Evolutionary conservation across 2,329 filamentous ascomycete species (phyloP), one percentile per base, ranked within the genome.

Genomic region (Diplodia scrobiculata): DNA sequence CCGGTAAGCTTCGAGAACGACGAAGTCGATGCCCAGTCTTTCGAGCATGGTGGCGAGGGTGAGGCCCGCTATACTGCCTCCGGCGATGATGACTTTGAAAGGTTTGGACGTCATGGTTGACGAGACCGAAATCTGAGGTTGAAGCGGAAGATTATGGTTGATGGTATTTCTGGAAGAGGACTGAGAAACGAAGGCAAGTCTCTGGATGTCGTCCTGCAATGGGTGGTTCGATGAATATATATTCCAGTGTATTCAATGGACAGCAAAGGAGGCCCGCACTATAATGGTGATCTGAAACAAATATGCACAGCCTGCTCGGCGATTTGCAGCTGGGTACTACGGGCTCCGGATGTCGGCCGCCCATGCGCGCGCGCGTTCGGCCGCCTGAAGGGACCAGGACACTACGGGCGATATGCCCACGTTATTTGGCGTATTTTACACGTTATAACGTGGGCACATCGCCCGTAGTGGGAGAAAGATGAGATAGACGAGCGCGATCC

Each of bases 1-100:
- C 0, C 55, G 51, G 13, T 70, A 68, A 3, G 67, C 64, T 54
- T 74, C 72, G 9, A 73, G 53, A 9, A 73, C 53, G 3, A 67
- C 54, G 19, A 62, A 67, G 50, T 62, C 63, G 7, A 67, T 66
- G 14, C 48, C 52, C 2, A 58, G 17, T 14, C 25, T 34, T 14
- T 67, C 53, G 17, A 67, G 54, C 25, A 54, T 54, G 55, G 21
- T 60, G 6, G 66, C 66, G 2, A 67, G 54, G 1, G 66, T 51
- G 9, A 67, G 62, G n/a, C 66, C 66, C 9, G 66, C 48, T 45
- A 65, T 58, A 41, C 48, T 55, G 29, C 66, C 66, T n/a, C 66
- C 62, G 10, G 58, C 52, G 17, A 67, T 67, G 32, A 67, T 4
- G 29, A 67, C 65, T 17, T 34, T 50, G 63, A 65, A 65, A 14